Base-by-base conservation (phyloP, 805 yeast species). In the Nakazawaea ishiwadae region DNA sequence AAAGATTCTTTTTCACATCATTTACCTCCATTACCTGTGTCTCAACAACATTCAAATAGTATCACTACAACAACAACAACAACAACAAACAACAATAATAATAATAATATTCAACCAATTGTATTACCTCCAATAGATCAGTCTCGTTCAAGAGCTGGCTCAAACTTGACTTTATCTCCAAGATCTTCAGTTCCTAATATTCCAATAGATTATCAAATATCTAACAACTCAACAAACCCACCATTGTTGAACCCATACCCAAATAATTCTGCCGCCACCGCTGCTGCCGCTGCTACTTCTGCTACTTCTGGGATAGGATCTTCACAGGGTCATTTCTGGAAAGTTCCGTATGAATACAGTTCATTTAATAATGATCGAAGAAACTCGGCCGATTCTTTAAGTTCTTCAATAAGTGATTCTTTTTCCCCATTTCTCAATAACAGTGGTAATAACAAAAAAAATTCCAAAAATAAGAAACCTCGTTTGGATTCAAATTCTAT, bases 311-410 rank as follows among this genome's bases (percentile, higher is more conserved):
- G n/a, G n/a, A n/a, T n/a, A n/a, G n/a, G n/a, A n/a, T n/a, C n/a
- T n/a, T n/a, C n/a, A n/a, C 68, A 62, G 45, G 65, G 62, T n/a
- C 73, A 73, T 8, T 75, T 77, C 55, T 77, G 83, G 83, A 77
- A 75, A 50, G 82, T 75, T 4, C 82, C 82, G 5, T 74, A 73
- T 51, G 79, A 75, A 46, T 69, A 75, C 71, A 79, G 81, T 0
- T 41, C 49, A 21, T 51, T 37, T 32, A 42, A 37, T 27, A 33
- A 28, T 44, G 54, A 63, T 21, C 52, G 75, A 34, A 55, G 77
- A 37, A 65, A 67, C 3, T 74, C 80, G 1, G 56, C 72, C 4
- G 81, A 75, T 45, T 73, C 79, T 2, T 52, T 73, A 4, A 61
- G 72, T 31, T 73, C 80, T 0, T 66, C 70, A 12, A 65, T 72